Conservation (phyloP, 805 yeast genomes). For the Clavispora asparagi region DNA sequence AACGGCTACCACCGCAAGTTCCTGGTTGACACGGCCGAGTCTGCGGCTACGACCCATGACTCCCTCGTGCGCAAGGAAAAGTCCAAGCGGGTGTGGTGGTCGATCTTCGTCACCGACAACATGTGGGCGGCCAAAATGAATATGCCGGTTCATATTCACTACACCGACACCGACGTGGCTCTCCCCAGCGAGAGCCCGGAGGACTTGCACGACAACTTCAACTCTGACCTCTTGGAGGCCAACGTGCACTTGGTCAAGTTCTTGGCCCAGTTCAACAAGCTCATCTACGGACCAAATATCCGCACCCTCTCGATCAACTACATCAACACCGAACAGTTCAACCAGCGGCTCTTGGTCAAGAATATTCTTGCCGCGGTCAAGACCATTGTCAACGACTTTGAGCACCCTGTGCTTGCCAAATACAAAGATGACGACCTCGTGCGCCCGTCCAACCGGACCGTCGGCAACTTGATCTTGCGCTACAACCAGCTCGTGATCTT, state of each 20-base stretch:
- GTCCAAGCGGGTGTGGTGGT: constrained; percentile 39
- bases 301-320: constrained; percentile 36
- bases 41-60: not conserved
- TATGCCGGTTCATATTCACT: constrained; percentile 36
- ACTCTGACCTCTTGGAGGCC: constrained; percentile 25
- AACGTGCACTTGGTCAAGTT: constrained; percentile 37
- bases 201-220: constrained; percentile 27
- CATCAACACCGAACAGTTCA: constrained; percentile 37
- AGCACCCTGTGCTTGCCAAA: constrained; percentile 22
- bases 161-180: constrained; percentile 40
- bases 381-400: constrained; percentile 29
- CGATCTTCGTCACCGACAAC: constrained; percentile 34
- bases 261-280: constrained; percentile 29
- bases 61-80: constrained; percentile 18
- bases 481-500: constrained; percentile 30
- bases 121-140: constrained; percentile 37
- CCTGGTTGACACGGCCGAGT: constrained; percentile 6
- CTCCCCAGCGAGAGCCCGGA: constrained; percentile 31
- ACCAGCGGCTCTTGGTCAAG: constrained; percentile 28
- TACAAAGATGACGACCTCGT: constrained; percentile 19
- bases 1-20: constrained; percentile 32
- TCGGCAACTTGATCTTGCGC: constrained; percentile 31
- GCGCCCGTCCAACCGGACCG: constrained; percentile 18
- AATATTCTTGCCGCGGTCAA: constrained; percentile 24
- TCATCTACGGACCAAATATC: constrained; percentile 37